Evolutionary conservation across 306 rosid species (phyloP).

Genomic region (Vicia faba): DNA sequence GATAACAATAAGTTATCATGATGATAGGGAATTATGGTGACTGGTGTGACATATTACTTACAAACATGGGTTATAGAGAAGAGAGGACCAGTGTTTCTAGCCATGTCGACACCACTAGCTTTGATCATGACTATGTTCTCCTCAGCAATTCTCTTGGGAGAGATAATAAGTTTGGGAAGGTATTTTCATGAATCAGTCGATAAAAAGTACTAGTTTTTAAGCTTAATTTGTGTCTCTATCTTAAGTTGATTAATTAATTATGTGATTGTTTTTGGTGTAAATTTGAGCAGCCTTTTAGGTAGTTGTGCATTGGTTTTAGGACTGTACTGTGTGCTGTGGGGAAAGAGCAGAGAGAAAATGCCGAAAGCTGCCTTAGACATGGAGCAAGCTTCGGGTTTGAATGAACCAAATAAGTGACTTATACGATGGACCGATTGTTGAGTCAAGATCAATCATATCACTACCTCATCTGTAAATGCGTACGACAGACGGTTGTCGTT

Average conservation of each 20-base stretch:
- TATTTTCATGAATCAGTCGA: conserved; percentile 15
- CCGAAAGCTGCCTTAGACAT: conserved; percentile 31
- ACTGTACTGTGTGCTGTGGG: conserved; percentile 80
- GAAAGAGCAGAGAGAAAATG: conserved; percentile 62
- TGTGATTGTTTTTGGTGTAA: background rate
- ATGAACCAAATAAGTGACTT: background rate
- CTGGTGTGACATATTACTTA: conserved; percentile 71
- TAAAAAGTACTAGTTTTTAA: background rate
- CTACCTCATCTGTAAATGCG: background rate
- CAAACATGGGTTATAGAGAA: conserved; percentile 90
- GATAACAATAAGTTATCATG: conserved; percentile 15
- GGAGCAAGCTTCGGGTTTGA: conserved; percentile 25
- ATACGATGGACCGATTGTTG: background rate
- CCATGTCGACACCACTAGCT: conserved; percentile 78
- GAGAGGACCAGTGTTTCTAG: conserved; percentile 81
- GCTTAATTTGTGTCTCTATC: background rate
- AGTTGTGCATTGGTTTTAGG: conserved; percentile 61
- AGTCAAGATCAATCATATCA: background rate
- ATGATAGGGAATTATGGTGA: conserved; percentile 72
- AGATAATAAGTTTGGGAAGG: conserved; percentile 74
- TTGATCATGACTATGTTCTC: conserved; percentile 59
- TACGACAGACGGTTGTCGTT: background rate
- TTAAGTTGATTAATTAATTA: background rate
- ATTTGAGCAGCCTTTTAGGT: conserved; percentile 61
- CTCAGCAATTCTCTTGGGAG: conserved; percentile 67